phyloP scores from a whole-genome alignment of 495 filamentous ascomycete genomes.

The Cercophora sp. region DNA sequence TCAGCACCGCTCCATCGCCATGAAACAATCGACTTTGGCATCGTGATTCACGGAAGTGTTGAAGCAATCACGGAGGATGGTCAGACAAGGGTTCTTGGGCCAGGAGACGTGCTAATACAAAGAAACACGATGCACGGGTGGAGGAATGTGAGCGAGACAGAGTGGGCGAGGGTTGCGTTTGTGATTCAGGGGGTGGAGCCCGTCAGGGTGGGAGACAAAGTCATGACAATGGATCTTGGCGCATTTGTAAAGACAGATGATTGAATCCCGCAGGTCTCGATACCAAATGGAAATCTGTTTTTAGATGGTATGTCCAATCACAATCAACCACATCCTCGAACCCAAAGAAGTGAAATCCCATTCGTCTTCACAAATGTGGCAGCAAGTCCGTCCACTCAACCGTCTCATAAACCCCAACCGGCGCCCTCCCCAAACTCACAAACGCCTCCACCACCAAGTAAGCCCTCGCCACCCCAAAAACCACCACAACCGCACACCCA shows the following conservation, averaged over 20 bases:
- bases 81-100: constrained; percentile 46
- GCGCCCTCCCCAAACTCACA: too few relatives aligned
- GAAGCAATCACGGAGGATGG: constrained; percentile 55
- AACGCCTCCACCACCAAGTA: too few relatives aligned
- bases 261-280: too few relatives aligned
- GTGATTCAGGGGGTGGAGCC: constrained; percentile 46
- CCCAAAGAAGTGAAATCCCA: too few relatives aligned
- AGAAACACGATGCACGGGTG: constrained; percentile 59
- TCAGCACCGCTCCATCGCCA: constrained; percentile 56
- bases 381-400: too few relatives aligned
- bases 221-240: background rate
- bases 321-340: too few relatives aligned
- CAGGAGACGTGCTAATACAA: constrained; percentile 55
- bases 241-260: background rate
- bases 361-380: too few relatives aligned
- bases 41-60: constrained; percentile 61
- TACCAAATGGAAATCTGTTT: too few relatives aligned
- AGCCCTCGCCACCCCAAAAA: too few relatives aligned
- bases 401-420: too few relatives aligned
- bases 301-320: too few relatives aligned
- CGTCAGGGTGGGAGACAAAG: constrained; percentile 26
- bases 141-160: constrained; percentile 50
- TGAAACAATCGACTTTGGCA: constrained; percentile 60
- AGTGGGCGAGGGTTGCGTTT: constrained; percentile 55
- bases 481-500: too few relatives aligned